phyloP scores from a whole-genome alignment of 331 rosid genomes.

The Spiraea crenata region DNA sequence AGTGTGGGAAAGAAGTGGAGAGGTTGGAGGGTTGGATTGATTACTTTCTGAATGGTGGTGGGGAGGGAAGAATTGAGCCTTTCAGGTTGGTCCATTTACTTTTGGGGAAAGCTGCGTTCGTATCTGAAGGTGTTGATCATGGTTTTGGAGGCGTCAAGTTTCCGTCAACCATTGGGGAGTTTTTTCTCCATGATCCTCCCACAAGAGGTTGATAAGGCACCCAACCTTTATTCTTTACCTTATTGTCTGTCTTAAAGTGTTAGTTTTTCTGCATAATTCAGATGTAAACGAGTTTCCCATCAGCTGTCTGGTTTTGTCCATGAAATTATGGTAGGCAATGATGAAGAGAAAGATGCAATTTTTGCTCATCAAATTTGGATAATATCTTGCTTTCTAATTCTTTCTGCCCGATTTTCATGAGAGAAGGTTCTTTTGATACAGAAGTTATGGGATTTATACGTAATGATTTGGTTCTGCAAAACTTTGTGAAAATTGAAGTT shows the following conservation, averaged over 20 bases:
- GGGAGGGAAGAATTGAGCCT: constrained; percentile 56
- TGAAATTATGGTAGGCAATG: not conserved
- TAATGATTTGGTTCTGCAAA: constrained; percentile 1
- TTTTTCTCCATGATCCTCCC: constrained; percentile 71
- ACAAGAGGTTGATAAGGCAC: constrained; percentile 30
- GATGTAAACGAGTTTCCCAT: not conserved
- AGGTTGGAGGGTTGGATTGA: constrained; percentile 79
- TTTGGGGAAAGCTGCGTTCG: constrained; percentile 62
- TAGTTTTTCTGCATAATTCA: constrained; percentile 1
- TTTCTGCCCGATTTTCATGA: not conserved
- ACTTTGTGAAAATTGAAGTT: not conserved
- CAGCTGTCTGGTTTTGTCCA: not conserved
- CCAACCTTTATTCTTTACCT: not conserved
- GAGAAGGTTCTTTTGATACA: not conserved
- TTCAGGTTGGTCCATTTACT: constrained; percentile 78
- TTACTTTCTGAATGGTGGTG: constrained; percentile 48
- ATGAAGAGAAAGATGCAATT: not conserved
- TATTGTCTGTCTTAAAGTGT: not conserved
- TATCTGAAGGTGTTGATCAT: constrained; percentile 44
- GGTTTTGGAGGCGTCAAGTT: constrained; percentile 59
- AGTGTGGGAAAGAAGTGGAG: constrained; percentile 64
- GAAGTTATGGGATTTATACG: not conserved
- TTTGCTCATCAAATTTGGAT: not conserved
- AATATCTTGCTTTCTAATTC: not conserved
- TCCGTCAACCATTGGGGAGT: constrained; percentile 69